Percentiles rank a stretch among this genome's conserved stretches.
Conservation (phyloP, 805 yeast species). For the Kodamaea hsintzibuensis region DNA sequence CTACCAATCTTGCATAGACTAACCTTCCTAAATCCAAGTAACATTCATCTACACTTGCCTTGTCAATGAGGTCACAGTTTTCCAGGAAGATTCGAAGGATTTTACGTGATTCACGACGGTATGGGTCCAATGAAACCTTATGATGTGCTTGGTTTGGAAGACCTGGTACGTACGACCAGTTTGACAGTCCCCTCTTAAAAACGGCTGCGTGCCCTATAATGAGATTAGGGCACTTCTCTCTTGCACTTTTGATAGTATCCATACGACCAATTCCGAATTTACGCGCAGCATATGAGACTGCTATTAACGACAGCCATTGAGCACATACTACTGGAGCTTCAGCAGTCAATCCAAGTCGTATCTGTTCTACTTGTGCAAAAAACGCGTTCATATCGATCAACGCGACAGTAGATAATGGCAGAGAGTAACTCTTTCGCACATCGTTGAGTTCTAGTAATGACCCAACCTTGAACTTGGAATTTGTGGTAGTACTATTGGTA, state of each 20-base stretch:
- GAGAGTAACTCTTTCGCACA: constrained; percentile 48
- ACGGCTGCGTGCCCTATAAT: constrained; percentile 92
- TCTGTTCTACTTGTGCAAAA: constrained; percentile 91
- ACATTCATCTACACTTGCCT: constrained; percentile 95
- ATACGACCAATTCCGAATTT: constrained; percentile 78
- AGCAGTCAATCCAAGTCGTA: constrained; percentile 61
- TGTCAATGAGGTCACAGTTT: constrained; percentile 72
- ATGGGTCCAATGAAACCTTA: constrained; percentile 90
- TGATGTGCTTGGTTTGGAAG: constrained; percentile 61
- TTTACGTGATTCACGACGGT: constrained; percentile 82
- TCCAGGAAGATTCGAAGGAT: constrained; percentile 64
- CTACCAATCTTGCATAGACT: constrained; percentile 46
- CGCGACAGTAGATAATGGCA: constrained; percentile 77
- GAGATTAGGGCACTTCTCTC: constrained; percentile 71
- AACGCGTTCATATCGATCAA: constrained; percentile 94
- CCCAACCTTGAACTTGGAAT: constrained; percentile 40
- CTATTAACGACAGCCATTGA: constrained; percentile 89
- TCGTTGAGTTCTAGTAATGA: constrained; percentile 52
- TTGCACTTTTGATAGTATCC: constrained; percentile 70
- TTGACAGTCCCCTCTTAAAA: constrained; percentile 79
- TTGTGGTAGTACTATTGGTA: neutral
- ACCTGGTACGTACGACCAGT: constrained; percentile 73
- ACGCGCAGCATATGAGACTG: constrained; percentile 89
- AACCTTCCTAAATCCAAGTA: constrained; percentile 79
- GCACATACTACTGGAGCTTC: constrained; percentile 90